Conservation (phyloP, 176 grass and related monocot genomes). For the Rhynchospora pubera region DNA sequence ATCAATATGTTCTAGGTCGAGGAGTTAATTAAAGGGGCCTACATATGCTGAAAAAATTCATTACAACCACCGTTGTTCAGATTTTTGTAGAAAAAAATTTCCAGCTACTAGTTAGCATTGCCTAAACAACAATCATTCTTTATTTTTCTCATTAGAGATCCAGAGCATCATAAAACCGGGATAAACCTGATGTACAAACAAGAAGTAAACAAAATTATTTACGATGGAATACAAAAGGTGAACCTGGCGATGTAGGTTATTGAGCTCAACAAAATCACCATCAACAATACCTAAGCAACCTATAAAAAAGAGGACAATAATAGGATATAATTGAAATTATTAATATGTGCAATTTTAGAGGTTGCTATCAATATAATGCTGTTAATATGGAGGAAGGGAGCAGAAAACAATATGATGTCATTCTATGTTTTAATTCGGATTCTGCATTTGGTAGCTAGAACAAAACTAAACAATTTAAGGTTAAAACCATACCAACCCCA, state of each 20-base stretch:
- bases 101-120: background rate
- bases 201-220: constrained; percentile 4
- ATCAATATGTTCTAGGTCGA: background rate
- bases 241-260: constrained; percentile 93
- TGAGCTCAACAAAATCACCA: constrained; percentile 80
- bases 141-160: background rate
- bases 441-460: background rate
- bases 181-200: background rate
- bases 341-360: background rate
- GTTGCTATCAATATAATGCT: background rate
- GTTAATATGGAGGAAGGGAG: background rate
- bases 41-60: background rate
- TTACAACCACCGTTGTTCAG: background rate
- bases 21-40: background rate
- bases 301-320: constrained; percentile 26
- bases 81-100: background rate
- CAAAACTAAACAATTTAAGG: background rate
- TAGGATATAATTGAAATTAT: background rate
- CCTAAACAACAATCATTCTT: background rate
- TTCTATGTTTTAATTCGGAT: background rate
- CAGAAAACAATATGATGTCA: background rate
- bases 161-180: background rate
- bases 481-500: constrained; percentile 69
- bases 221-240: background rate
- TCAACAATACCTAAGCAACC: constrained; percentile 93